Base-by-base conservation (phyloP, 2,329 filamentous ascomycete genomes). In the Aspergillus ochraceoroseus region DNA sequence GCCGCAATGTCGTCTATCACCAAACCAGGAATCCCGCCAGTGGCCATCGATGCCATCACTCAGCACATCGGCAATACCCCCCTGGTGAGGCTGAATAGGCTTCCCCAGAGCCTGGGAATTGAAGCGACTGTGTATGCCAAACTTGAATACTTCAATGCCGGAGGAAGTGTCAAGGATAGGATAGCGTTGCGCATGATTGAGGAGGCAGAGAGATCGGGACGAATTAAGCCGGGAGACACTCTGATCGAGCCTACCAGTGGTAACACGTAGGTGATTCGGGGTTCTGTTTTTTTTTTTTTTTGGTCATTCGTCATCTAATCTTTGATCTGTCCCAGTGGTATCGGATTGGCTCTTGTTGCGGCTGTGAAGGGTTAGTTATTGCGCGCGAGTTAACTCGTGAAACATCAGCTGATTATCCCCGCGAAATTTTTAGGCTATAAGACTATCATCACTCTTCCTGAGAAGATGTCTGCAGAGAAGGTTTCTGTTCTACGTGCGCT, bases 381-480 rank as follows among this genome's bases (percentile, higher is more conserved):
- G 11, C 15, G 3, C 5, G 31, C 38, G 32, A 19, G 14, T 13
- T 34, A 4, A 13, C 13, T 42, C 37, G 18, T 17, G 26, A n/a
- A n/a, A n/a, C n/a, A n/a, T n/a, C n/a, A n/a, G n/a, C n/a, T n/a
- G n/a, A n/a, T n/a, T n/a, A n/a, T n/a, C n/a, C n/a, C n/a, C n/a
- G n/a, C n/a, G n/a, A n/a, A n/a, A n/a, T n/a, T 8, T 29, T 3
- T 30, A 68, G 67, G 89, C 52, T 98, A 96, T 76, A 90, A 90
- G 69, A 94, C 89, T 27, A 96, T 98, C 69, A 98, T 98, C 66
- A 98, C 92, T 7, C 79, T 98, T 31, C 92, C 92, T 36, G 92
- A 98, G 71, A 98, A 98, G 75, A 98, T 98, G 92, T 95, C 88
- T 1, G 85, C 88, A 32, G 92, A 98, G 70, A 98, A 98, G 70